Evolutionary conservation across 345 rosid genomes (phyloP), one percentile per base, ranked within the genome.

Genomic region (Brassica incana): DNA sequence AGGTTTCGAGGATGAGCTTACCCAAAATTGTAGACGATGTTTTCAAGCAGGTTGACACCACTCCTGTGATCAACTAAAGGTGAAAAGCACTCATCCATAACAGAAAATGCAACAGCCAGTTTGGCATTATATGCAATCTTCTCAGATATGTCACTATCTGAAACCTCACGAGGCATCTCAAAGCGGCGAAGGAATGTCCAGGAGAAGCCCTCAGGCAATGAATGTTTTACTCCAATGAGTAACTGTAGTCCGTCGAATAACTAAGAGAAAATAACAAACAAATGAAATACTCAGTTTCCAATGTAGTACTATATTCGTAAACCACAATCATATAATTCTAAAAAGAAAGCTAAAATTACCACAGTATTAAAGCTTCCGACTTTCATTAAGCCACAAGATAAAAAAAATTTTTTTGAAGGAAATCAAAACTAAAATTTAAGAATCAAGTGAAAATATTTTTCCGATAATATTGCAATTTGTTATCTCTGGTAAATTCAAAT

Each of bases 51-150:
- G 86, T 93, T 89, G 69, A 87, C 84, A 78, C 98, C 99, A 84
- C 96, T 95, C 87, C 89, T 87, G 80, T 88, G 92, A 85, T 95
- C 98, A 73, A 83, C 80, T 74, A 87, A 87, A 64, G 99, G 98
- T 84, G 88, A 84, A 83, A 95, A 95, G 79, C 99, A 95, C 84
- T 93, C 99, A 72, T 95, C 95, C 99, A 95, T 92, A 65, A 95
- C 82, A 50, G 84, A 78, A 71, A 91, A 85, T 18, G 99, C 98
- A 85, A 93, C 97, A 63, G 98, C 97, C 81, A 90, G 81, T 86
- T 88, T 89, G 65, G 97, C 89, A 82, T 93, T 95, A 86, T 90
- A 83, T 78, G 88, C 91, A 59, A 95, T 84, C 80, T 87, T 87
- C 77, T 56, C 85, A 81, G 83, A 75, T 72, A 81, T 79, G 74